Conservation (phyloP, 2,329 filamentous ascomycete species). For the Microdochium paspali region DNA sequence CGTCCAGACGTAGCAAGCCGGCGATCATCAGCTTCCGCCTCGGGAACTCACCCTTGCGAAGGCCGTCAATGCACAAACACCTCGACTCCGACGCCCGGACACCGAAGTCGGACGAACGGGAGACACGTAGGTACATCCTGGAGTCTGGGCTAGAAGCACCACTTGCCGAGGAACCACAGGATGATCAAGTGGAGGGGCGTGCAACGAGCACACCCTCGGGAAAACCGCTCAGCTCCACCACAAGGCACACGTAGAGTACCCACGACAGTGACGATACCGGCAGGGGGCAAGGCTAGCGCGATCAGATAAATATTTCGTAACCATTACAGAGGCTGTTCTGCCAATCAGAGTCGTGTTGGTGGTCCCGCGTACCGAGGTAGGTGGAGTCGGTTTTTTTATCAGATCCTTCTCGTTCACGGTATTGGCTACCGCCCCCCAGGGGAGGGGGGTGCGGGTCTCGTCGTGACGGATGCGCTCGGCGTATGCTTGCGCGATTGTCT, state of each 20-base stretch:
- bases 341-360: not conserved
- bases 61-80: too few species aligned
- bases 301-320: not conserved
- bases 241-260: too few species aligned
- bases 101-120: not conserved
- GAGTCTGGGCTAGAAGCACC: not conserved
- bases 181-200: not conserved
- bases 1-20: too few species aligned
- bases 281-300: not conserved
- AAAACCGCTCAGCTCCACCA: not conserved
- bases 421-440: too few species aligned
- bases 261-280: not conserved
- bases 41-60: too few species aligned
- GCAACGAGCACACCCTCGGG: not conserved
- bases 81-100: too few species aligned
- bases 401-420: not conserved
- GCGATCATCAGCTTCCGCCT: too few species aligned
- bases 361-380: not conserved
- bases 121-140: not conserved
- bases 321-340: not conserved
- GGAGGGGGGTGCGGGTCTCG: too few species aligned
- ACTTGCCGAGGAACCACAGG: not conserved
- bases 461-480: too few species aligned
- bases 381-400: not conserved
- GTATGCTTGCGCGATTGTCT: too few species aligned